These are phyloP conservation scores for Catenaria anguillulae DNA, from an alignment of 371 early-diverging fungal species.

Conservation along the genomic window DNA sequence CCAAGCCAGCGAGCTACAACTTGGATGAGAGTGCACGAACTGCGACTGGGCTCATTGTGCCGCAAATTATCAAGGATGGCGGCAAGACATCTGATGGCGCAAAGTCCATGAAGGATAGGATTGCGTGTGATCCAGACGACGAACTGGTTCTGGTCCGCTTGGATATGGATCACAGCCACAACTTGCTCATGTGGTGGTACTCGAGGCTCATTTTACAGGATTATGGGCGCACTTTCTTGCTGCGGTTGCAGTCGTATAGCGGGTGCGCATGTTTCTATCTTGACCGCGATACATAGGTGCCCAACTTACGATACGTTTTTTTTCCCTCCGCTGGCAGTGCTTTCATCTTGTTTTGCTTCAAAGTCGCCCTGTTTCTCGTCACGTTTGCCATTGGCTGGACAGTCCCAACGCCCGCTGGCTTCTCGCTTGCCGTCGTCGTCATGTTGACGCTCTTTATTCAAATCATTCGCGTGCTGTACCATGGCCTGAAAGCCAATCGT, in stretches of 20 bases:
- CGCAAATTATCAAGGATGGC: no score
- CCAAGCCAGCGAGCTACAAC: no score
- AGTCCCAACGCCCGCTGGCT: not conserved
- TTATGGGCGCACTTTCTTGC: not conserved
- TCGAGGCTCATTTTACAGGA: not conserved
- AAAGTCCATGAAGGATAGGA: no score
- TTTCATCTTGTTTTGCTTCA: not conserved
- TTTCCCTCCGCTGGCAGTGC: not conserved
- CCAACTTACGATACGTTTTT: no score
- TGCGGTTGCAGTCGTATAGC: not conserved
- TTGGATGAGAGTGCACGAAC: not conserved
- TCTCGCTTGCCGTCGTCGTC: not conserved
- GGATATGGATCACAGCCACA: not conserved
- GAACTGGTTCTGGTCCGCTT: not conserved
- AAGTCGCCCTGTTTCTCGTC: not conserved
- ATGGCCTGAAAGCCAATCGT: not conserved
- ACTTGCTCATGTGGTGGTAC: conserved; percentile 2
- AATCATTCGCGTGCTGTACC: not conserved
- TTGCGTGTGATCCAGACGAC: no score
- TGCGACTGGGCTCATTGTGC: no score
- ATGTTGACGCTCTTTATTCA: not conserved
- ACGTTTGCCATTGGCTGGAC: not conserved
- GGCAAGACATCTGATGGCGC: not conserved
- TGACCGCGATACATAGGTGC: no score
- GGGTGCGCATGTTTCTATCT: not conserved